These are phyloP conservation scores for Echria macrotheca DNA, from an alignment of 495 filamentous ascomycete species.

Conservation along the genomic window DNA sequence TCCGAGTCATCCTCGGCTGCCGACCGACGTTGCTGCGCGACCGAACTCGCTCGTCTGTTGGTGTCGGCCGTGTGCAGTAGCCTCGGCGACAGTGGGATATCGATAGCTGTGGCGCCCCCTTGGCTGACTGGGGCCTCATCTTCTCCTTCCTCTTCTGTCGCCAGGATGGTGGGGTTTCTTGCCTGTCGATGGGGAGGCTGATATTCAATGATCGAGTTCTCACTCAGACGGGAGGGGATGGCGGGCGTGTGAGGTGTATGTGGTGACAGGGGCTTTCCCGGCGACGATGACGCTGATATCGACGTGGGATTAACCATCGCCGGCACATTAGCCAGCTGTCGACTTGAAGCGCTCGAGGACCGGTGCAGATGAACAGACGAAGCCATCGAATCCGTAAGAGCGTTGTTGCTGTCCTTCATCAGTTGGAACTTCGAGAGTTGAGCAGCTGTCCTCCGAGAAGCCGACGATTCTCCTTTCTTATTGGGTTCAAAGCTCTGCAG, in stretches of 20 bases:
- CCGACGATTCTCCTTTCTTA: conserved; percentile 50
- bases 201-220: conserved; percentile 79
- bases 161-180: conserved; percentile 15
- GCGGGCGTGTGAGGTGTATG: conserved; percentile 93
- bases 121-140: conserved; percentile 31
- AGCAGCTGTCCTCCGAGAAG: conserved; percentile 58
- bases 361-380: conserved; percentile 77
- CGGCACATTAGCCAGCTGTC: conserved; percentile 76
- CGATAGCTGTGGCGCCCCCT: conserved; percentile 63
- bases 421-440: conserved; percentile 71
- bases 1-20: conserved; percentile 58
- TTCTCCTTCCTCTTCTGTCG: conserved; percentile 35
- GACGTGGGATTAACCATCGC: conserved; percentile 77
- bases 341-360: conserved; percentile 77
- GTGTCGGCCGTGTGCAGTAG: conserved; percentile 46
- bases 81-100: conserved; percentile 76
- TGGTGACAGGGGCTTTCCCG: conserved; percentile 85
- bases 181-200: conserved; percentile 25
- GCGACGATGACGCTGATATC: conserved; percentile 80
- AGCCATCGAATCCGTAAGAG: conserved; percentile 80
- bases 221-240: conserved; percentile 85
- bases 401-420: conserved; percentile 82
- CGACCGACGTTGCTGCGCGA: conserved; percentile 60
- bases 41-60: conserved; percentile 69
- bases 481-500: conserved; percentile 62